Conservation (phyloP, 2,329 filamentous ascomycete genomes). For the Botrytis tulipae region DNA sequence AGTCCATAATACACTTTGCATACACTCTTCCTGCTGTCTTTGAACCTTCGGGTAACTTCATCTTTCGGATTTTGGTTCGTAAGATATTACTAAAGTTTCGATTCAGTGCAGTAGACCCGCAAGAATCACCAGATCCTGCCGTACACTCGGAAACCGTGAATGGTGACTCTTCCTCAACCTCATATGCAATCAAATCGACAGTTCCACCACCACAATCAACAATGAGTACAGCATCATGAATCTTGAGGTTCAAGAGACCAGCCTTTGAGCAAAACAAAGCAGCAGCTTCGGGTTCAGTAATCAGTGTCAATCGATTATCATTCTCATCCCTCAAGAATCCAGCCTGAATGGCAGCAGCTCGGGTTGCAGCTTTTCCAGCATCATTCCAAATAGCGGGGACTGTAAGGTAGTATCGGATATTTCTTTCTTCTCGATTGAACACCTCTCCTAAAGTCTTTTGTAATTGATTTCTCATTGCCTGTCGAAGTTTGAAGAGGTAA, state of each 20-base stretch:
- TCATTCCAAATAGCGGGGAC: constrained; percentile 99
- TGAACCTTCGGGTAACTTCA: constrained; percentile 96
- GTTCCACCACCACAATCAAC: constrained; percentile 98
- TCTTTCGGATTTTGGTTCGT: constrained; percentile 96
- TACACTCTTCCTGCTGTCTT: constrained; percentile 98
- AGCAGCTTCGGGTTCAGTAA: constrained; percentile 95
- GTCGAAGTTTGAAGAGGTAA: constrained; percentile 96
- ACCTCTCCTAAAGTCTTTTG: constrained; percentile 97
- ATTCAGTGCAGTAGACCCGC: constrained; percentile 96
- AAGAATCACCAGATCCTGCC: constrained; percentile 94
- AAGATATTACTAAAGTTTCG: constrained; percentile 98
- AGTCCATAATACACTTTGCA: constrained; percentile 99
- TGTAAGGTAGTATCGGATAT: constrained; percentile 95
- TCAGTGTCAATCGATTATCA: constrained; percentile 89
- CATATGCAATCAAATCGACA: constrained; percentile 97
- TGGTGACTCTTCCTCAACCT: constrained; percentile 95
- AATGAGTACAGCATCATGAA: constrained; percentile 97
- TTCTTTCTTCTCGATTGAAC: constrained; percentile 95
- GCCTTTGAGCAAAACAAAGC: constrained; percentile 98
- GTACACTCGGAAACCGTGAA: constrained; percentile 98
- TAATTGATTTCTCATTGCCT: constrained; percentile 92
- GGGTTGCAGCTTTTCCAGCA: constrained; percentile 93
- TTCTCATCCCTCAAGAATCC: constrained; percentile 97
- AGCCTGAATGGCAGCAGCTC: constrained; percentile 93
- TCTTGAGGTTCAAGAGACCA: constrained; percentile 90